Conservation (phyloP, 495 filamentous ascomycete genomes). For the Bacidia gigantensis region DNA sequence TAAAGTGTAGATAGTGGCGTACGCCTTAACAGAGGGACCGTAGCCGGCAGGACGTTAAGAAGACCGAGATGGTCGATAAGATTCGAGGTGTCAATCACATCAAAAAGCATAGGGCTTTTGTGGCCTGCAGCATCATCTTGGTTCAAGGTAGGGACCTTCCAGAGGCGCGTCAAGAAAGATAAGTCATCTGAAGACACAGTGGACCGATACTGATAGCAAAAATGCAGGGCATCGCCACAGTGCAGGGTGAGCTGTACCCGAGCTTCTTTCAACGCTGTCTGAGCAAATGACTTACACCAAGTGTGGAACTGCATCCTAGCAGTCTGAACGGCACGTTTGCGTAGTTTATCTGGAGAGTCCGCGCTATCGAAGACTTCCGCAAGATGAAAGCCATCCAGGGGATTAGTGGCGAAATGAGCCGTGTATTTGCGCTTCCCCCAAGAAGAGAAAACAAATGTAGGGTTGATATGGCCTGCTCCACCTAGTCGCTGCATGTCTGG, state of each 20-base stretch:
- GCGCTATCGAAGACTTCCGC: slow-evolving; percentile 15
- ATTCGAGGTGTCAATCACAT: slow-evolving; percentile 47
- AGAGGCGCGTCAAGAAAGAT: no score
- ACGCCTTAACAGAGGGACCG: slow-evolving; percentile 31
- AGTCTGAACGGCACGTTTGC: not conserved
- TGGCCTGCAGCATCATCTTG: slow-evolving; percentile 27
- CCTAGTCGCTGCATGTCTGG: not conserved
- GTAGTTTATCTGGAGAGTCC: slow-evolving; percentile 17
- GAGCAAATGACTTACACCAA: not conserved
- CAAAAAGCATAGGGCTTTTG: slow-evolving; percentile 23
- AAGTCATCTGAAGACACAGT: not conserved
- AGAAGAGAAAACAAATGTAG: not conserved
- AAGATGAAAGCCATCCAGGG: slow-evolving; percentile 33
- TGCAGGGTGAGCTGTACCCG: not conserved
- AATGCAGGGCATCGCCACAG: not conserved
- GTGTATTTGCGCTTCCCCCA: slow-evolving; percentile 22
- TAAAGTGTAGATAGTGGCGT: slow-evolving; percentile 28
- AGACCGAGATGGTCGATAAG: slow-evolving; percentile 34
- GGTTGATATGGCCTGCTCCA: not conserved
- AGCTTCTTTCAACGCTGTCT: not conserved
- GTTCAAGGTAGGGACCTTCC: no score
- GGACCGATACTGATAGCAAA: not conserved
- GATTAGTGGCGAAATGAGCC: slow-evolving; percentile 30
- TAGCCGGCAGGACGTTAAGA: slow-evolving; percentile 34
- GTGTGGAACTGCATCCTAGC: not conserved